Evolutionary conservation across 2,329 filamentous ascomycete species (phyloP), one percentile per base, ranked within the genome.

Genomic region (Verticillium longisporum): DNA sequence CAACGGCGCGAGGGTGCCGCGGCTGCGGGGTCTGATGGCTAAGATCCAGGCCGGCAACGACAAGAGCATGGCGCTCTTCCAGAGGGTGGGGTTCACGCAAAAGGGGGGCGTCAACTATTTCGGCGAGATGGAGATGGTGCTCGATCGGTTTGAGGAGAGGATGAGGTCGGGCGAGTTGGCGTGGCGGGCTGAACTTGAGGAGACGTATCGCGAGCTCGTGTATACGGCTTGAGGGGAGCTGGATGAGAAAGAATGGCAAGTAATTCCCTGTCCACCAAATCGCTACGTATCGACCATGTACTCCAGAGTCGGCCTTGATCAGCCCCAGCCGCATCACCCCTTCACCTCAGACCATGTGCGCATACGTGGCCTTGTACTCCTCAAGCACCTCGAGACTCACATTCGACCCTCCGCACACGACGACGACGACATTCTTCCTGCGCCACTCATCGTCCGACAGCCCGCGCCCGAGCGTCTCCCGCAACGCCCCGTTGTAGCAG

Each of bases 401-500:
- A 70, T 86, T 86, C 26, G 83, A 87, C 4, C 90, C 90, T 55
- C 94, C 94, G 70, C 94, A 98, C 6, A 97, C 86, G 31, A 96
- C 81, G 59, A 97, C 78, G 1, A 97, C 92, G 6, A 97, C 83
- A 65, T 90, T 91, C 71, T 86, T 89, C 61, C 83, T 77, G 0
- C 79, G 77, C 74, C 82, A 87, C 64, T 91, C 81, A 37, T 82
- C 81, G 36, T 85, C 83, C 1, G 74, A 73, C 58, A 83, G 58
- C 0, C 73, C 78, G 56, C 74, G 68, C 0, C 88, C 84, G 0
- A 92, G 75, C 10, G 85, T 75, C 66, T 80, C 78, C 69, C 87
- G 82, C 68, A 96, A 70, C 50, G 83, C 74, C 0, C 83, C 86
- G 50, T 83, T 84, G 68, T 91, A 92, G 62, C 81, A 86, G 3